Evolutionary conservation across 2,329 filamentous ascomycete genomes (phyloP).

Genomic region (Massarina eburnea): DNA sequence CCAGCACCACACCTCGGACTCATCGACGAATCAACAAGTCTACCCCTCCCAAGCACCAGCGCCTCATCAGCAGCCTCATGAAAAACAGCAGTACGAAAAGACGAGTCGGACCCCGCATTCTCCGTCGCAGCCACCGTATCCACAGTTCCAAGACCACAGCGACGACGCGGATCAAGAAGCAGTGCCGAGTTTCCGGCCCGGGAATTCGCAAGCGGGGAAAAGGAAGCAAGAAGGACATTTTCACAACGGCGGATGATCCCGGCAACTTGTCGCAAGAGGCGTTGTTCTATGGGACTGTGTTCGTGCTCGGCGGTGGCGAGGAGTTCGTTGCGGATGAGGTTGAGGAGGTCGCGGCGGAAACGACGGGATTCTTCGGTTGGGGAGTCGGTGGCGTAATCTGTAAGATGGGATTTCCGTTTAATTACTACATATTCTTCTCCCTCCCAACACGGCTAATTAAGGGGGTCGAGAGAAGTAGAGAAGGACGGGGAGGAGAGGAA

Average conservation of each 20-base stretch:
- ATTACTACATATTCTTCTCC: too few relatives aligned
- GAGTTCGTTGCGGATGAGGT: slow-evolving; percentile 36
- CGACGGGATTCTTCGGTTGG: slow-evolving; percentile 26
- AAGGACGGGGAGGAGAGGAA: background rate
- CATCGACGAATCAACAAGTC: background rate
- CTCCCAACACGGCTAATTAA: too few relatives aligned
- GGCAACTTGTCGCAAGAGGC: slow-evolving; percentile 29
- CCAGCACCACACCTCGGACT: background rate
- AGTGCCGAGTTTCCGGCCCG: background rate
- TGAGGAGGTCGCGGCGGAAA: slow-evolving; percentile 40
- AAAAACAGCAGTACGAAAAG: background rate
- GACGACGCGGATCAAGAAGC: background rate
- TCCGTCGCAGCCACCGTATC: background rate
- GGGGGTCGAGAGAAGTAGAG: too few relatives aligned
- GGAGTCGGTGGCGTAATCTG: slow-evolving; percentile 40
- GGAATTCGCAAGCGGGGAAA: too few relatives aligned
- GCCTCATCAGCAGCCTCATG: too few relatives aligned
- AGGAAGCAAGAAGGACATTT: slow-evolving; percentile 21
- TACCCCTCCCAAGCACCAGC: background rate
- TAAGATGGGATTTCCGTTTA: slow-evolving; percentile 1
- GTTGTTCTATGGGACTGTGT: slow-evolving; percentile 24
- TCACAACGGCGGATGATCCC: slow-evolving; percentile 32
- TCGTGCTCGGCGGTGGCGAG: slow-evolving; percentile 22
- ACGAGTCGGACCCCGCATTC: background rate
- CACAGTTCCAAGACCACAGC: background rate